A percentile compares a stretch with the other conserved stretches of the same genome.
Conservation (phyloP, 768 basidiomycete genomes). For the Rhizopogon vinicolor region DNA sequence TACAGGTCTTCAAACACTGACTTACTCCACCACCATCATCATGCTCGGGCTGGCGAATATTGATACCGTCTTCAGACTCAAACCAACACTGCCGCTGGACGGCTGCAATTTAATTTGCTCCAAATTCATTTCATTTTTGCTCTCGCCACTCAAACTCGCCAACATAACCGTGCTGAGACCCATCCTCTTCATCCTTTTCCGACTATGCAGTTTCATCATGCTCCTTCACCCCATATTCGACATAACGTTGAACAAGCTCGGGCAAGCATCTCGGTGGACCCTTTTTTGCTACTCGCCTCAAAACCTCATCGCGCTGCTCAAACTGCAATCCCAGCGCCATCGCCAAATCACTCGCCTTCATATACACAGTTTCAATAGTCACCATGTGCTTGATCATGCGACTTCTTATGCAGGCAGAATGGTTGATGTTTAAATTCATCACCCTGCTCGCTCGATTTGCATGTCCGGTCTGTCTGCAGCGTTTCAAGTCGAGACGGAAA, state of each 20-base stretch:
- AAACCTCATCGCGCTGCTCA: conserved; percentile 2
- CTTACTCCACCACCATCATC: not conserved
- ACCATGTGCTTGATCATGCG: not conserved
- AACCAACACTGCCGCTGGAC: not conserved
- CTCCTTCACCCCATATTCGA: not conserved
- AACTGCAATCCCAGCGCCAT: conserved; percentile 7
- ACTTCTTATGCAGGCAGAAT: not conserved
- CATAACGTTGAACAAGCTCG: not conserved
- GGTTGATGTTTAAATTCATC: not conserved
- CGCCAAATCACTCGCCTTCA: not conserved
- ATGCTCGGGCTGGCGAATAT: not conserved
- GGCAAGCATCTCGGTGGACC: not conserved
- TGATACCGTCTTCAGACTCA: not conserved
- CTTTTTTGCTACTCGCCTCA: not conserved
- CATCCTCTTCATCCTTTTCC: not conserved
- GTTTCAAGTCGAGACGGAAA: not conserved
- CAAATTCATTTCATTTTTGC: not conserved
- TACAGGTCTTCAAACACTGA: not conserved
- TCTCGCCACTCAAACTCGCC: not conserved
- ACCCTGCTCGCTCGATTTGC: not conserved
- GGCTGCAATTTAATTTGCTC: no score
- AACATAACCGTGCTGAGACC: not conserved
- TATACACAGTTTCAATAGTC: not conserved
- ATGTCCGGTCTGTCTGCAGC: not conserved
- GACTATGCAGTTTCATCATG: not conserved